Evolutionary conservation across 164 flowering plant genomes (phyloP).

Genomic region (Pachysandra terminalis): DNA sequence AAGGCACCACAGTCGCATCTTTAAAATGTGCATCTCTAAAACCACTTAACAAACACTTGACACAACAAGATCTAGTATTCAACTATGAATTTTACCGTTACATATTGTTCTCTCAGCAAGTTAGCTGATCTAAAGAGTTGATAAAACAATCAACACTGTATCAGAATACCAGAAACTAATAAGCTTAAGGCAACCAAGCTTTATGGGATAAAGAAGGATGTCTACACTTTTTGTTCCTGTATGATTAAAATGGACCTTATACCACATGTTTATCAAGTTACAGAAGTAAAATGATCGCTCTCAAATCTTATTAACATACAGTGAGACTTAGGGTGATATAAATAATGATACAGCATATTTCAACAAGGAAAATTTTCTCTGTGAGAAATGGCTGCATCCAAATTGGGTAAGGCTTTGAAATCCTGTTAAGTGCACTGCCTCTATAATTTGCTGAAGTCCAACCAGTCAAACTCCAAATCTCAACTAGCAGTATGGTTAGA

Average conservation of each 20-base stretch:
- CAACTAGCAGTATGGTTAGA: too few relatives aligned
- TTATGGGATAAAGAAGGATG: neutral
- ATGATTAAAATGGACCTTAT: neutral
- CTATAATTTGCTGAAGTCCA: too few relatives aligned
- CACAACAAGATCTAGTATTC: neutral
- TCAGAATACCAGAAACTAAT: neutral
- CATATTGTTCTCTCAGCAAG: neutral
- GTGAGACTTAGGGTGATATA: neutral
- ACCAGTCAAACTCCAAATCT: too few relatives aligned
- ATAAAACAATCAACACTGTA: too few relatives aligned
- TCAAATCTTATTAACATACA: neutral
- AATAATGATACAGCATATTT: neutral
- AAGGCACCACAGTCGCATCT: neutral
- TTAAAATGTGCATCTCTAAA: neutral
- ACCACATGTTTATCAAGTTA: neutral
- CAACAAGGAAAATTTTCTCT: neutral
- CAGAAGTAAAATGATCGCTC: neutral
- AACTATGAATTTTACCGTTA: neutral
- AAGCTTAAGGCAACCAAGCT: neutral
- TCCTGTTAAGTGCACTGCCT: neutral
- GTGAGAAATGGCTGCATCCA: neutral
- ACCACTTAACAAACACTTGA: neutral
- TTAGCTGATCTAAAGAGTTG: neutral
- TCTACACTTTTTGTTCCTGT: too few relatives aligned
- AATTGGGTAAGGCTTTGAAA: neutral